These are phyloP conservation scores for Trametopsis cervina DNA, from an alignment of 768 basidiomycete species.

Conservation along the genomic window DNA sequence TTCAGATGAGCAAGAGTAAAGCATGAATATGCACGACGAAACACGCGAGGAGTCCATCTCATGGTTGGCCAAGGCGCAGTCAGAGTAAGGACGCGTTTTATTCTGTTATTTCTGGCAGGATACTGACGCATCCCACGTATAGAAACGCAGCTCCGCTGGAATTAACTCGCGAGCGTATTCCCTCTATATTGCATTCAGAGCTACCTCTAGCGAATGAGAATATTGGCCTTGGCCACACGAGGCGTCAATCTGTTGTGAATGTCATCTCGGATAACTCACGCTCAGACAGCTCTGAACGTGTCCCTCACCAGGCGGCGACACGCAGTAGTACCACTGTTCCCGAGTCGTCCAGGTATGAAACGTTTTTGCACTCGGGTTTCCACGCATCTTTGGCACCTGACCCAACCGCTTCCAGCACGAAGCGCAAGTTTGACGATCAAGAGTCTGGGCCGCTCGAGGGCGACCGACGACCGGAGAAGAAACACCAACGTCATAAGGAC, in stretches of 20 bases:
- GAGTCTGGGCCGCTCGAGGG: background rate
- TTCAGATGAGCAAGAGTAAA: background rate
- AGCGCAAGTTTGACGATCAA: background rate
- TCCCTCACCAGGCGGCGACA: slow-evolving; percentile 3
- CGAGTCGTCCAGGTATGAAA: background rate
- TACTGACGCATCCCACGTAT: too few species aligned
- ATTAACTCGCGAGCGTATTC: too few species aligned
- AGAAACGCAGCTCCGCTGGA: too few species aligned
- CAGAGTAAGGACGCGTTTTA: background rate
- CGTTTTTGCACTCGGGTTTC: background rate
- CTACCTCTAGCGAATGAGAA: background rate
- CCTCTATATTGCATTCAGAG: too few species aligned
- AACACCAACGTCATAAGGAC: background rate
- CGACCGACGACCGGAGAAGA: background rate
- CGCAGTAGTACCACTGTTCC: too few species aligned
- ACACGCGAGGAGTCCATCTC: slow-evolving; percentile 3
- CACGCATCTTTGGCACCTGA: background rate
- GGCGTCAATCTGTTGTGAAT: too few species aligned
- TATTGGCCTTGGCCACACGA: background rate
- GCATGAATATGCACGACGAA: slow-evolving; percentile 8
- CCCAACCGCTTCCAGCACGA: background rate
- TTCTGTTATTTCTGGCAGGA: too few species aligned
- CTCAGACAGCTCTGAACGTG: background rate
- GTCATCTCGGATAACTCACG: background rate
- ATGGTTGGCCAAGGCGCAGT: background rate